Percentiles rank a stretch among this genome's conserved stretches.
Conservation (phyloP, 176 grass and related monocot species). For the Microstegium vimineum region DNA sequence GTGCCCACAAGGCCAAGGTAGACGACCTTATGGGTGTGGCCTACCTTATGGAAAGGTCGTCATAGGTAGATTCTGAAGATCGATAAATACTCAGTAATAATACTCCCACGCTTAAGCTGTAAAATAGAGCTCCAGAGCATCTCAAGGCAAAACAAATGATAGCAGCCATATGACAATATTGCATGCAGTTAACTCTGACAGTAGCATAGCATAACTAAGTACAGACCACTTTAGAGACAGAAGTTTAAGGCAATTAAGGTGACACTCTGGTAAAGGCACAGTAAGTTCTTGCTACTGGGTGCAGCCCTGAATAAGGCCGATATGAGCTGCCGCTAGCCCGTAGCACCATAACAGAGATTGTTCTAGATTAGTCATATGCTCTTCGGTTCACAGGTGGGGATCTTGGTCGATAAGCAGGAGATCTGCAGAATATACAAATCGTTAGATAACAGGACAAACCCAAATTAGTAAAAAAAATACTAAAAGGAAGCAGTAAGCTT, state of each 20-base stretch:
- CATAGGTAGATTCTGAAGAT: too few relatives aligned
- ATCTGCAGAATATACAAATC: conserved; percentile 7
- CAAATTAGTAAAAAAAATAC: neutral
- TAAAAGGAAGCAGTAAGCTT: neutral
- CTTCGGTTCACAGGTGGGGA: conserved; percentile 27
- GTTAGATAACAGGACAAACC: neutral
- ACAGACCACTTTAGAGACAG: neutral
- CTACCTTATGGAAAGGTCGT: too few relatives aligned
- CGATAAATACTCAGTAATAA: too few relatives aligned
- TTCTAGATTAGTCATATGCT: conserved; percentile 1
- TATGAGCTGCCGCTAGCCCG: neutral
- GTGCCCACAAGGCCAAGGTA: too few relatives aligned
- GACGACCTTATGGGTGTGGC: too few relatives aligned
- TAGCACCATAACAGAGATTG: neutral
- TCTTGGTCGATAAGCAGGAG: conserved; percentile 32
- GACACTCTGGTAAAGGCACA: neutral
- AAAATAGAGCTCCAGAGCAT: neutral
- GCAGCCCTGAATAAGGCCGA: neutral
- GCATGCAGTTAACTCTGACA: neutral
- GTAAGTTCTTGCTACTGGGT: conserved; percentile 17
- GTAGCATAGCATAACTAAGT: neutral
- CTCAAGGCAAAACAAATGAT: neutral
- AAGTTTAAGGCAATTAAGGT: neutral
- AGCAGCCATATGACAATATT: neutral
- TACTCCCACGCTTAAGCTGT: too few relatives aligned